Evolutionary conservation across 345 rosid genomes (phyloP).

Genomic region (Hevea brasiliensis): DNA sequence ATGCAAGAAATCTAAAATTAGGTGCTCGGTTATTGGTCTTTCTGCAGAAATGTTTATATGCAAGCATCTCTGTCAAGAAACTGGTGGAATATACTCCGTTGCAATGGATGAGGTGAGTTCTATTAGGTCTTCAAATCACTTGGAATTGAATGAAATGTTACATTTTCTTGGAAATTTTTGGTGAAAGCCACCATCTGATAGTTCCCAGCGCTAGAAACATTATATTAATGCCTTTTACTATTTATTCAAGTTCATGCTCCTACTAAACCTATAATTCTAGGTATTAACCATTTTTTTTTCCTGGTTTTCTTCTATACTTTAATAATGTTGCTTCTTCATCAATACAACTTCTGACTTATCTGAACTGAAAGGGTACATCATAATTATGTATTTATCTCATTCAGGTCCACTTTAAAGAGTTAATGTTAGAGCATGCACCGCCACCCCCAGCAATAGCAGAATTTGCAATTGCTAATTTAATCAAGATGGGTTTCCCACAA

Average conservation of each 20-base stretch:
- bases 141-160: not conserved
- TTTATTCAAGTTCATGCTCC: not conserved
- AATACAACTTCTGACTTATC: not conserved
- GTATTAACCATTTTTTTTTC: not conserved
- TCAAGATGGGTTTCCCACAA: constrained; percentile 93
- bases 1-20: constrained; percentile 77
- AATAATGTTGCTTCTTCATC: not conserved
- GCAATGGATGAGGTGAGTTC: constrained; percentile 82
- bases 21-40: constrained; percentile 91
- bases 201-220: not conserved
- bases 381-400: constrained; percentile 15
- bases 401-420: constrained; percentile 80
- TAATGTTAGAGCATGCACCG: constrained; percentile 85
- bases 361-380: not conserved
- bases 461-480: constrained; percentile 75
- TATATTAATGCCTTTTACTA: not conserved
- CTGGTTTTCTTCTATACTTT: not conserved
- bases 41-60: constrained; percentile 89
- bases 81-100: constrained; percentile 77
- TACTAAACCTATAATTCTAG: not conserved
- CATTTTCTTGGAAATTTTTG: not conserved
- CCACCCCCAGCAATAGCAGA: constrained; percentile 97
- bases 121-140: not conserved
- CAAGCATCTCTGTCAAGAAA: constrained; percentile 89
- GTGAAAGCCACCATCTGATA: not conserved